Evolutionary conservation across 495 filamentous ascomycete species (phyloP), one percentile per base, ranked within the genome.

Genomic region (Parathielavia hyrcaniae): DNA sequence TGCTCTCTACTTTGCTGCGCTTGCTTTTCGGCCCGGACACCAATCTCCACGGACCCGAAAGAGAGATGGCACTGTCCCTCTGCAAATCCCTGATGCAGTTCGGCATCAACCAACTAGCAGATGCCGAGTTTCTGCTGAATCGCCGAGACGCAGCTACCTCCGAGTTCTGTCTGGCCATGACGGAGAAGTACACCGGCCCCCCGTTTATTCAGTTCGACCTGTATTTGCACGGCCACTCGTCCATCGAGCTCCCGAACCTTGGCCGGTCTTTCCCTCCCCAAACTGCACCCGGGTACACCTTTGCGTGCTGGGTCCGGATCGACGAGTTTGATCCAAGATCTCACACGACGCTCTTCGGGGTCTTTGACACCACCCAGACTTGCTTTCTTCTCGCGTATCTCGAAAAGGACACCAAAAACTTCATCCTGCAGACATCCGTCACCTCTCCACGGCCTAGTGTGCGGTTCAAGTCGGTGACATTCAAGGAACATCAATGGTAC

Each of bases 391-490:
- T 98, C 44, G 87, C 87, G 22, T 98, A 97, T 67, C 80, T 98
- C 23, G 93, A 98, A 70, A 90, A 86, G 65, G 91, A 97, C 67
- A 95, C 90, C n/a, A 84, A 81, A 30, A 91, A 96, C 66, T 90
- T 98, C 61, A 97, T 98, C 66, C 77, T 98, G 22, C 93, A 98
- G 69, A 97, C 93, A 36, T 97, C 95, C 13, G 87, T 97, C 51
- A 89, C 82, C 39, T 91, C 90, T 1, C 75, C 86, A 20, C 81
- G 86, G 35, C 91, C 93, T 7, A 97, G 92, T 73, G 88, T 97
- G 26, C 83, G 93, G 50, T 98, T 98, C 76, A 93, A 91, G 70
- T 87, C 87, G 0, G 79, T 83, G 6, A 73, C 76, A 2, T 97
- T 98, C 65, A 73, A 86, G 60, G 77, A 86, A 50, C 75, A 82